phyloP scores from a whole-genome alignment of 2,329 filamentous ascomycete genomes.

The Ceratocystiopsis sp. region DNA sequence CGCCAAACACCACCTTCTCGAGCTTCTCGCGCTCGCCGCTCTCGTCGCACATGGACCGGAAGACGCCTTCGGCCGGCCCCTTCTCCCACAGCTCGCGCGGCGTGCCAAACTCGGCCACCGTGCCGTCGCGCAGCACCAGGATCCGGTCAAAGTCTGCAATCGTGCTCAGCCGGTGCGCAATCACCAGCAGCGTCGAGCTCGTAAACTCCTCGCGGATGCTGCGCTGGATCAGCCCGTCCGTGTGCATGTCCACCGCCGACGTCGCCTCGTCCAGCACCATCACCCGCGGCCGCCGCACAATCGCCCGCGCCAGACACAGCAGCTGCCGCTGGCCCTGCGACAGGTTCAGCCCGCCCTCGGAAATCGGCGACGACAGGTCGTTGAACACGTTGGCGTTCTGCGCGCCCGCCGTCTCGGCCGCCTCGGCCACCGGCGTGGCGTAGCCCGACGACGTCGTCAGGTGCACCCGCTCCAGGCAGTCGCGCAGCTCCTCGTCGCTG shows the following conservation, averaged over 20 bases:
- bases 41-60: conserved; percentile 45
- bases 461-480: conserved; percentile 54
- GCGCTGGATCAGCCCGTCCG: conserved; percentile 56
- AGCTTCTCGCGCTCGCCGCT: conserved; percentile 41
- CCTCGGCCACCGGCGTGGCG: conserved; percentile 17
- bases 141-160: conserved; percentile 64
- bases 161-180: conserved; percentile 59
- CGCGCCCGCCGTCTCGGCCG: neutral
- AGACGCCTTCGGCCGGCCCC: conserved; percentile 30
- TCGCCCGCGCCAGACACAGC: conserved; percentile 56
- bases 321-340: conserved; percentile 64
- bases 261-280: conserved; percentile 73
- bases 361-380: conserved; percentile 43
- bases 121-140: conserved; percentile 51
- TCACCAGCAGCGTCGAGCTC: conserved; percentile 52
- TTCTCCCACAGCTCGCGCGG: conserved; percentile 44
- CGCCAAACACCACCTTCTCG: conserved; percentile 25
- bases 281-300: conserved; percentile 54
- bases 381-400: conserved; percentile 49
- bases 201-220: conserved; percentile 57
- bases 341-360: conserved; percentile 57
- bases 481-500: conserved; percentile 48
- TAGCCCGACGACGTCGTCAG: conserved; percentile 28
- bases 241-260: conserved; percentile 60
- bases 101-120: conserved; percentile 48